phyloP scores from a whole-genome alignment of 352 stramenopile genomes.

The Phytophthora sansomeana region DNA sequence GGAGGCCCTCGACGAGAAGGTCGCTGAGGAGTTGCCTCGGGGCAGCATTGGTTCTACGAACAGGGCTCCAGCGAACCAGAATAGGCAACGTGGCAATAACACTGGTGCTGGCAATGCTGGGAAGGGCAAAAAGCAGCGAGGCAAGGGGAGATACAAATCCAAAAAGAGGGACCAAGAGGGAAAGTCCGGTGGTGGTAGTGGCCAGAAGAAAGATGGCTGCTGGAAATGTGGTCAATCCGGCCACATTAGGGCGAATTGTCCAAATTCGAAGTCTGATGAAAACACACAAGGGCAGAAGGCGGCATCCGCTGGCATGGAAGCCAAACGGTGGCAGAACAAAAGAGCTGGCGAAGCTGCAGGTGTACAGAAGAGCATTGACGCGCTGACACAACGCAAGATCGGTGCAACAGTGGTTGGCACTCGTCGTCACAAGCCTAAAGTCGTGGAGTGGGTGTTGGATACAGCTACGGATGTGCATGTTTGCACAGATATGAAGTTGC shows the following conservation, averaged over 20 bases:
- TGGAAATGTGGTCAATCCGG: too few species aligned
- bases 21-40: neutral
- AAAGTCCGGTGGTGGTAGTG: neutral
- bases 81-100: neutral
- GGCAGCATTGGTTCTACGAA: neutral
- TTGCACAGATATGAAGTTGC: neutral
- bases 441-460: neutral
- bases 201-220: neutral
- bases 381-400: neutral
- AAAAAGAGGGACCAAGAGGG: neutral
- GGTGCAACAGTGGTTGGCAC: neutral
- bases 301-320: neutral
- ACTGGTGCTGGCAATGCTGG: neutral
- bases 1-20: neutral
- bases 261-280: neutral
- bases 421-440: neutral
- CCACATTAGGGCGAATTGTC: neutral
- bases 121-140: neutral
- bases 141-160: neutral
- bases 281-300: neutral
- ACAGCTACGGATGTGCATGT: neutral
- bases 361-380: neutral
- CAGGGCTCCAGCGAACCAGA: neutral
- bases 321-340: constrained; percentile 1
- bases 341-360: neutral